A percentile compares a stretch with the other conserved stretches of the same genome.
Evolutionary conservation across 2,329 filamentous ascomycete genomes (phyloP).

Genomic region (Epichloe sp.): DNA sequence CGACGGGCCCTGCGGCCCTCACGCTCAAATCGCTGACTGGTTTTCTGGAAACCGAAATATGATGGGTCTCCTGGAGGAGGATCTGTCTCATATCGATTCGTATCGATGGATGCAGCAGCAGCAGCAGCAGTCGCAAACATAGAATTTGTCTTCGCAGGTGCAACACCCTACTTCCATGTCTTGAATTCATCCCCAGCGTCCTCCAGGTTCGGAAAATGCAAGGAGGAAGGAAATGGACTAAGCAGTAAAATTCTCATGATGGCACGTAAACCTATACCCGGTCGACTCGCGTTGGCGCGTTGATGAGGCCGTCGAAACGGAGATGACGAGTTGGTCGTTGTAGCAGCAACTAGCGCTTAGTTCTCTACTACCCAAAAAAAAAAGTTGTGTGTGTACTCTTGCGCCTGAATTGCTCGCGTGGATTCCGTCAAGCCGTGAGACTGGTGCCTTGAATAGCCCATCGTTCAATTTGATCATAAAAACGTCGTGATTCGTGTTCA

Average conservation of each 20-base stretch:
- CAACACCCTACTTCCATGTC: neutral
- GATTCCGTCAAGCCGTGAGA: too few species aligned
- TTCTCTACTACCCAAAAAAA: neutral
- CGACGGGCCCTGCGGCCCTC: constrained; percentile 11
- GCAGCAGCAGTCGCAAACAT: constrained; percentile 2
- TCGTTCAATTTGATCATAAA: neutral
- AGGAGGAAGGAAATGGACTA: neutral
- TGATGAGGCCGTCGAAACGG: neutral
- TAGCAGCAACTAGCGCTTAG: neutral
- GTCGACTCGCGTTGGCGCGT: neutral
- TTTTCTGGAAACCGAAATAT: constrained; percentile 53
- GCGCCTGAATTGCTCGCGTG: too few species aligned
- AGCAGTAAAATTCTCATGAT: neutral
- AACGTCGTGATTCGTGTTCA: neutral
- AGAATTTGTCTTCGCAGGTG: neutral
- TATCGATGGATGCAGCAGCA: constrained; percentile 19
- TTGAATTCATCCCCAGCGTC: neutral
- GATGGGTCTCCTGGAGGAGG: constrained; percentile 51
- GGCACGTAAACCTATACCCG: neutral
- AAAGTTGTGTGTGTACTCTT: neutral
- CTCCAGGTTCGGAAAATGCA: neutral
- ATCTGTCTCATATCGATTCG: constrained; percentile 34
- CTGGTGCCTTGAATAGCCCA: neutral
- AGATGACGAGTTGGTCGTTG: neutral
- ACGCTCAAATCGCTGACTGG: constrained; percentile 48